Evolutionary conservation across 176 grass and related monocot species (phyloP), one percentile per base, ranked within the genome.

Genomic region (barley (Hordeum vulgare)): DNA sequence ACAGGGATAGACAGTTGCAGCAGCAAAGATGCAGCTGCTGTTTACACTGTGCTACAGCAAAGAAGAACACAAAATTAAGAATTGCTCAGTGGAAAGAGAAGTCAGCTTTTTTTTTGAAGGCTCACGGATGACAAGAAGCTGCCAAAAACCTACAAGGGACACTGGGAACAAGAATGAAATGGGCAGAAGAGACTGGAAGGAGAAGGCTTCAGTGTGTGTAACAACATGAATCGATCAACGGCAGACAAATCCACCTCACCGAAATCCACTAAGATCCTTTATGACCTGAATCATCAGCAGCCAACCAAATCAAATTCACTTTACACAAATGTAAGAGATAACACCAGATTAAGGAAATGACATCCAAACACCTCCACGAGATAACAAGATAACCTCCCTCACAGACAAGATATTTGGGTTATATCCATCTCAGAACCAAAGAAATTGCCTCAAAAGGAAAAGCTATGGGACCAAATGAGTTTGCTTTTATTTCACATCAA

Each of bases 391-490:
- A 33, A 1, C 68, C 75, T 88, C 86, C 66, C 64, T 53, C 31
- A 49, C 71, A 21, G 51, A 84, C 36, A 40, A 70, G 74, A 26
- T 47, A 3, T 66, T 18, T 60, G 79, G 71, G 5, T 17, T 57
- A 75, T 47, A 47, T 89, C 66, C 26, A 13, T 94, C 12, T 94
- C 60, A 81, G 84, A 91, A 94, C 89, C 84, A 74, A 89, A 94
- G 89, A 91, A 94, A 94, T 94, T 91, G 92, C 92, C 86, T 84
- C 89, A 89, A 87, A 91, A 0, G 6, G 80, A 0, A 0, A n/a
- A 20, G 86, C 82, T 76, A 80, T 89, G 89, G 89, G 92, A 94
- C 84, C 91, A 86, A 94, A 86, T 91, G 89, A 61, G 89, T 91
- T 89, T 94, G 92, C 92, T 81, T 42, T 11, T 1, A 4, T 41